phyloP scores from a whole-genome alignment of 2,329 filamentous ascomycete species.

The Clonostachys byssicola region DNA sequence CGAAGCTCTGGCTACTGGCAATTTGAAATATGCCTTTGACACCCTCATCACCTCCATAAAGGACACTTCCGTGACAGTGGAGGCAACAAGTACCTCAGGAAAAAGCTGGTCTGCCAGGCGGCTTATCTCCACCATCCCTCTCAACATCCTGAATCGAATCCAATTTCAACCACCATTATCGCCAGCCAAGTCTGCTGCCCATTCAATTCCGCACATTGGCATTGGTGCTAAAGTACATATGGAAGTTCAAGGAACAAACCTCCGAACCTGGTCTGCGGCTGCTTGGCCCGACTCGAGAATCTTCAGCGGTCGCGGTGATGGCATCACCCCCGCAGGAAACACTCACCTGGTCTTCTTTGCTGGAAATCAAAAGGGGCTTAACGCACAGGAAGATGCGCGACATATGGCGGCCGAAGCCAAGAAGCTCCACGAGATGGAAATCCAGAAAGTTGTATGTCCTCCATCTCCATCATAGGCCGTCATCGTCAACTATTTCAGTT shows the following conservation, averaged over 20 bases:
- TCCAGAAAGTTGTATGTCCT: not conserved
- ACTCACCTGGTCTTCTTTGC: not conserved
- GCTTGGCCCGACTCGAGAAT: constrained; percentile 5
- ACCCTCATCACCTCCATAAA: constrained; percentile 8
- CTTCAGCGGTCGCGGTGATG: constrained; percentile 7
- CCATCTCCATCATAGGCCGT: no score
- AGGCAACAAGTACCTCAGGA: not conserved
- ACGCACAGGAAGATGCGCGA: constrained; percentile 4
- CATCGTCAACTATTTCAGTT: no score
- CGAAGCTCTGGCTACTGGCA: constrained; percentile 11
- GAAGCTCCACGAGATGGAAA: constrained; percentile 1
- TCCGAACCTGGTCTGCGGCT: constrained; percentile 8
- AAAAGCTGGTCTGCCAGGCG: constrained; percentile 9
- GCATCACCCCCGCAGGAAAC: constrained; percentile 1
- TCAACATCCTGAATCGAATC: constrained; percentile 3
- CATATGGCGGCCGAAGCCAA: constrained; percentile 5
- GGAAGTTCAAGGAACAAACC: constrained; percentile 7
- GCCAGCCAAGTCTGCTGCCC: not conserved
- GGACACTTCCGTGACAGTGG: not conserved
- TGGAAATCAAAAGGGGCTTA: constrained; percentile 1
- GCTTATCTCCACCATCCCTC: constrained; percentile 15
- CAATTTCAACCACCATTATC: constrained; percentile 2
- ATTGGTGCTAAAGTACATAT: constrained; percentile 10
- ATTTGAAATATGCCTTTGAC: constrained; percentile 17
- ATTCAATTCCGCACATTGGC: constrained; percentile 4